phyloP scores from a whole-genome alignment of 441 rosid genomes.

The Syzygium syzygioides region DNA sequence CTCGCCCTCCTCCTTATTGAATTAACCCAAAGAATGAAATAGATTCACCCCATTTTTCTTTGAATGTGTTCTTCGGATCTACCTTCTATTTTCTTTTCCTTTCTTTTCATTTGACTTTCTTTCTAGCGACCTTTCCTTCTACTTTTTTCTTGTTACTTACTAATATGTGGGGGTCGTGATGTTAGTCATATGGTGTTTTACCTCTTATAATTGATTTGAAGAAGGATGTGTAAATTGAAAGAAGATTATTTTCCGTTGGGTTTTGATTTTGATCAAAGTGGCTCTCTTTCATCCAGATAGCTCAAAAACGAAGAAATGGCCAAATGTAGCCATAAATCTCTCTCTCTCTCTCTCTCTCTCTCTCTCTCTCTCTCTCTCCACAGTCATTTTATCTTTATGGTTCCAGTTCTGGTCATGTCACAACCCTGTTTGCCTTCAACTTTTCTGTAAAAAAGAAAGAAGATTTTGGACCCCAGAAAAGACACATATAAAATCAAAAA shows the following conservation, averaged over 20 bases:
- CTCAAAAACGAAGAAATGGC: constrained; percentile 18
- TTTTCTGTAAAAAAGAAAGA: neutral
- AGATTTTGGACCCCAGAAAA: neutral
- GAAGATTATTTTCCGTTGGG: neutral
- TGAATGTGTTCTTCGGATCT: constrained; percentile 6
- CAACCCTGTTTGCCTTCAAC: neutral
- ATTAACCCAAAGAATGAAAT: neutral
- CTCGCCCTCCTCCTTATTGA: constrained; percentile 46
- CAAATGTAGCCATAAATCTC: neutral
- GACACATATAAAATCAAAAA: neutral
- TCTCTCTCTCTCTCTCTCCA: neutral
- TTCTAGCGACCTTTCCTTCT: constrained; percentile 13
- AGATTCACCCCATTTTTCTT: neutral
- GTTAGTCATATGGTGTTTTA: constrained; percentile 19
- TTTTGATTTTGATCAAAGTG: neutral
- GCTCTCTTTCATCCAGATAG: constrained; percentile 2
- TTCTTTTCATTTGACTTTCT: constrained; percentile 10
- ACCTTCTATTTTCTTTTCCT: neutral
- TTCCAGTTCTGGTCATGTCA: neutral
- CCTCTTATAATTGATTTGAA: constrained; percentile 18
- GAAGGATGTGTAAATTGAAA: constrained; percentile 44
- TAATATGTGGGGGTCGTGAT: neutral
- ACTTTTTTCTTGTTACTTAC: neutral
- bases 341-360: neutral
- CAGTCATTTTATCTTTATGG: neutral